Percentiles rank a stretch among this genome's conserved stretches.
Evolutionary conservation across 2,329 filamentous ascomycete species (phyloP).

Genomic region (Fusarium phyllophilum): DNA sequence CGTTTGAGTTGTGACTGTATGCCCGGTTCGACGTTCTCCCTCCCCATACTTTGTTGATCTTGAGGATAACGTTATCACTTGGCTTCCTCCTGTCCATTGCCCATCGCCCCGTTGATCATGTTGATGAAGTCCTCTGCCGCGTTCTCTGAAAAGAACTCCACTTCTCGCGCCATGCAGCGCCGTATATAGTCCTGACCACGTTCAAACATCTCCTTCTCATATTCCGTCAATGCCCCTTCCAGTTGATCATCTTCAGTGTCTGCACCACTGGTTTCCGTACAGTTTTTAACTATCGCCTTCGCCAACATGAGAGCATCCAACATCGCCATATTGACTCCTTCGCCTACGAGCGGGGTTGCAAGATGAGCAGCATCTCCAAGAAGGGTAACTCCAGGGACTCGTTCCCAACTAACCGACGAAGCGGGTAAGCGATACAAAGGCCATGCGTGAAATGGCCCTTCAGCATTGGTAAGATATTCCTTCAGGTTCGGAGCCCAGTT

Average conservation of each 20-base stretch:
- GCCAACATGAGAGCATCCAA: slow-evolving; percentile 58
- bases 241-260: fast-evolving
- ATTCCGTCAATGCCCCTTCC: neutral
- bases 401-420: slow-evolving; percentile 53
- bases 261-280: fast-evolving
- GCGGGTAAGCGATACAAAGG: slow-evolving; percentile 55
- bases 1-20: neutral
- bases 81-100: neutral
- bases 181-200: neutral
- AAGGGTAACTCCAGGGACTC: slow-evolving; percentile 56
- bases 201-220: neutral
- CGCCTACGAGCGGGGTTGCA: slow-evolving; percentile 62
- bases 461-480: slow-evolving; percentile 41
- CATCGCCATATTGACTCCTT: slow-evolving; percentile 65
- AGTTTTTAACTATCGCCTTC: slow-evolving; percentile 44
- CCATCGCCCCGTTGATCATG: neutral
- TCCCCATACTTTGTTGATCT: neutral
- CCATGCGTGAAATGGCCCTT: slow-evolving; percentile 25
- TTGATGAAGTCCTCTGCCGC: neutral
- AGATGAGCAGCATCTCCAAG: slow-evolving; percentile 66
- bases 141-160: neutral
- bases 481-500: slow-evolving; percentile 43
- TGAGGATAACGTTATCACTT: fast-evolving
- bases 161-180: neutral
- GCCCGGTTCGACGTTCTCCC: fast-evolving